Conservation (phyloP, 192 early-diverging fungal species). For the Gamsiella multidivaricata region DNA sequence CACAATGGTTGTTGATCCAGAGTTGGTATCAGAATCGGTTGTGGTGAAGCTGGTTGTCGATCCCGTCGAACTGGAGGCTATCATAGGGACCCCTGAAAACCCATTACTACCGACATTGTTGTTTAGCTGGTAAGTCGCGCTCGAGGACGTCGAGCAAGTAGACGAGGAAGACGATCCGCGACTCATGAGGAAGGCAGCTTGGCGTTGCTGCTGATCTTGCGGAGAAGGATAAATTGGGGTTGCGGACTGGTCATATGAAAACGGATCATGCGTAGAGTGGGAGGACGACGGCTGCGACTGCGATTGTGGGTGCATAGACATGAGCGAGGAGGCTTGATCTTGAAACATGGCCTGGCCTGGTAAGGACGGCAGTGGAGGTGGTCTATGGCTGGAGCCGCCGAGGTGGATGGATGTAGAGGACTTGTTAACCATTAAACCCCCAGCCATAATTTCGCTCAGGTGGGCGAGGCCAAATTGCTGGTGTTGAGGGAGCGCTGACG, state of each 20-base stretch:
- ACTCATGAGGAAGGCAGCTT: constrained; percentile 18
- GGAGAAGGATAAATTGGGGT: constrained; percentile 3
- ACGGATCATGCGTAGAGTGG: constrained; percentile 21
- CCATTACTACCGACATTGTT: not conserved
- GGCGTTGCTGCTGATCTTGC: constrained; percentile 35
- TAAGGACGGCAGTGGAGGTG: not conserved
- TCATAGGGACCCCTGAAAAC: constrained; percentile 10
- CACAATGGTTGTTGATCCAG: not conserved
- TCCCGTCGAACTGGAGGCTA: too few relatives aligned
- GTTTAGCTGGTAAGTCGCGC: constrained; percentile 4
- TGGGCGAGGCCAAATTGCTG: constrained; percentile 23
- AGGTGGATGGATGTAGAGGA: not conserved
- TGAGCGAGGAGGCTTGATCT: not conserved
- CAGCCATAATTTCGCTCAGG: constrained; percentile 31
- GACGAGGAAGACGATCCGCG: constrained; percentile 49
- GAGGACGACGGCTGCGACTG: constrained; percentile 13
- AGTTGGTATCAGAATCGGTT: too few relatives aligned
- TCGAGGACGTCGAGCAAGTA: constrained; percentile 30
- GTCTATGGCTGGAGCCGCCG: not conserved
- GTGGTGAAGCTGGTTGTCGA: not conserved
- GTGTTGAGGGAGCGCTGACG: constrained; percentile 2
- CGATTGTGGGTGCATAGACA: constrained; percentile 5
- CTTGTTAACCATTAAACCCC: constrained; percentile 15
- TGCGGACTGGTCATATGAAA: constrained; percentile 19
- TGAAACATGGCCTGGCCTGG: not conserved